These are phyloP conservation scores for Rhizopogon vulgaris DNA, from an alignment of 768 basidiomycete species.

Conservation along the genomic window DNA sequence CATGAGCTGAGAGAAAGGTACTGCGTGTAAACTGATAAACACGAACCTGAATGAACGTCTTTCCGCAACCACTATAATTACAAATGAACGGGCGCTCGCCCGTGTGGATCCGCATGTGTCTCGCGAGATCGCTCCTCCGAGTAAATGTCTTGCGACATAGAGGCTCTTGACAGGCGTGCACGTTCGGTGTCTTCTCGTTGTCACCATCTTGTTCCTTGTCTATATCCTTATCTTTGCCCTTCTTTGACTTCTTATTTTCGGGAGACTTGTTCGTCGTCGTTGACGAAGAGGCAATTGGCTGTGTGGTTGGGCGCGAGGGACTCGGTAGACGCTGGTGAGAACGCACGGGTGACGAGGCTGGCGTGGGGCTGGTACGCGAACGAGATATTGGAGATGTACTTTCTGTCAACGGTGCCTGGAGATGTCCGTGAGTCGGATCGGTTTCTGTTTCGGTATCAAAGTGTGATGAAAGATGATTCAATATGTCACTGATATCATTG, in stretches of 20 bases:
- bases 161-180: conserved; percentile 64
- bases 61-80: conserved; percentile 66
- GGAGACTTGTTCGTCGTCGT: conserved; percentile 21
- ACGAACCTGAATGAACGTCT: conserved; percentile 86
- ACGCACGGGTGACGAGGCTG: conserved; percentile 14
- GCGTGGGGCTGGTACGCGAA: conserved; percentile 16
- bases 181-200: conserved; percentile 40
- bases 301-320: conserved; percentile 25
- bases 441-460: conserved; percentile 54
- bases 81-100: conserved; percentile 85
- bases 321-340: conserved; percentile 32
- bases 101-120: conserved; percentile 87
- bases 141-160: conserved; percentile 79
- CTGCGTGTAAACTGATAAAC: neutral
- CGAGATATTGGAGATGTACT: conserved; percentile 26
- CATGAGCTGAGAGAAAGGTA: conserved; percentile 9
- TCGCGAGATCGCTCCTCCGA: conserved; percentile 74
- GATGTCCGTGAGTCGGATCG: conserved; percentile 30
- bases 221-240: conserved; percentile 20
- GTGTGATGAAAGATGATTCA: conserved; percentile 65
- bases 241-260: conserved; percentile 21
- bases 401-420: conserved; percentile 31
- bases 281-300: conserved; percentile 51
- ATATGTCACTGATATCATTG: conserved; percentile 69
- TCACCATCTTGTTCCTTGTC: conserved; percentile 19